phyloP scores from a whole-genome alignment of 495 filamentous ascomycete species.

The Neurospora hispaniola region DNA sequence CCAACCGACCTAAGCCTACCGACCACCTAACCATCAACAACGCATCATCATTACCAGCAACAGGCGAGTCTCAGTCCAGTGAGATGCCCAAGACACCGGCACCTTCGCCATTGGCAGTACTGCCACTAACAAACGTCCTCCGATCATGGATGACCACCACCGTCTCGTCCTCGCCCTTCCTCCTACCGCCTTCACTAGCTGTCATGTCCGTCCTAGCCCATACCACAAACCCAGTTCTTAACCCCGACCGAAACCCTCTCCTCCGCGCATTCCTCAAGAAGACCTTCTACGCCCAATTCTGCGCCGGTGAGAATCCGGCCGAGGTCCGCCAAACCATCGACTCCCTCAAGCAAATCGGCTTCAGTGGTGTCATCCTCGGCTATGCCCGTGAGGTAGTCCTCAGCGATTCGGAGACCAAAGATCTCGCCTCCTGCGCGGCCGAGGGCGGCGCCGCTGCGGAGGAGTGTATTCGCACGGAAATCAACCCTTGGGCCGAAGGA shows the following conservation, averaged over 20 bases:
- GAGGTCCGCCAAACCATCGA: slow-evolving; percentile 53
- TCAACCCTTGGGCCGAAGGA: slow-evolving; percentile 62
- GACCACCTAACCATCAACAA: slow-evolving; percentile 17
- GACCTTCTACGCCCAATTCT: slow-evolving; percentile 81
- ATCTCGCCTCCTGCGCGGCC: slow-evolving; percentile 20
- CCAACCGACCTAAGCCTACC: slow-evolving; percentile 26
- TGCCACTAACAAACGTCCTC: slow-evolving; percentile 64
- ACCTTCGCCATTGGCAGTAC: slow-evolving; percentile 50
- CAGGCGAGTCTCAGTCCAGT: slow-evolving; percentile 6
- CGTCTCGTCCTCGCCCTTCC: slow-evolving; percentile 64
- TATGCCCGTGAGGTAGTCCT: slow-evolving; percentile 68
- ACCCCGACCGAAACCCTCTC: slow-evolving; percentile 46
- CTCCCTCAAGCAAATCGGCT: slow-evolving; percentile 54
- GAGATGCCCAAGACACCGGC: slow-evolving; percentile 15
- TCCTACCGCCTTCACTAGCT: slow-evolving; percentile 60
- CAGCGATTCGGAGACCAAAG: slow-evolving; percentile 36
- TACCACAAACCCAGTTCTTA: slow-evolving; percentile 47
- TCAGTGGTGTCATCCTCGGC: slow-evolving; percentile 64
- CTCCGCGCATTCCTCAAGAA: slow-evolving; percentile 52
- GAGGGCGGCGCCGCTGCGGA: slow-evolving; percentile 23
- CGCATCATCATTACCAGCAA: slow-evolving; percentile 8
- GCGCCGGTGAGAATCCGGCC: slow-evolving; percentile 54
- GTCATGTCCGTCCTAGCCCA: slow-evolving; percentile 62
- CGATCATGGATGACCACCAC: slow-evolving; percentile 70
- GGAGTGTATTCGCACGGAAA: slow-evolving; percentile 45